A percentile compares a stretch with the other conserved stretches of the same genome.
Evolutionary conservation across 805 yeast species (phyloP).

Genomic region (Wickerhamomyces sydowiorum): DNA sequence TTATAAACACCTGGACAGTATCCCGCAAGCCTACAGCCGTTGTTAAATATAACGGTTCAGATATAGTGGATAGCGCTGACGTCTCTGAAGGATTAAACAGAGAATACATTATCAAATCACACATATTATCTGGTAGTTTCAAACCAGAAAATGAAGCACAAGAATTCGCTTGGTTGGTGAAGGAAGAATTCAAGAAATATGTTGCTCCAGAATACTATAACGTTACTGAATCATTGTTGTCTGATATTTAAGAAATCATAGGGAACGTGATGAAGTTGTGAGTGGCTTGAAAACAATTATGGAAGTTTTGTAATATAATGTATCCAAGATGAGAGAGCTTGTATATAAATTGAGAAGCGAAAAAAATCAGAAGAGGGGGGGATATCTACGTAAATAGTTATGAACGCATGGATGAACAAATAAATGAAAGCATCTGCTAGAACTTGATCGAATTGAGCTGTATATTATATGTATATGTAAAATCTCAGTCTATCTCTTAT

Average conservation of each 20-base stretch:
- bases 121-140: constrained; percentile 81
- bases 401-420: not conserved
- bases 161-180: constrained; percentile 79
- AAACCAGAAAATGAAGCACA: constrained; percentile 25
- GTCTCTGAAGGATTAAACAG: constrained; percentile 24
- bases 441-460: too few species aligned
- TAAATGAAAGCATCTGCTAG: not conserved
- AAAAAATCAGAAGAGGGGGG: not conserved
- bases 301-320: not conserved
- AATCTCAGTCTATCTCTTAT: not conserved
- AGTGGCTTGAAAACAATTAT: not conserved
- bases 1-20: constrained; percentile 85
- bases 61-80: constrained; percentile 14
- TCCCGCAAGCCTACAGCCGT: constrained; percentile 83
- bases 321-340: not conserved
- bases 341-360: not conserved
- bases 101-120: constrained; percentile 80
- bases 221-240: constrained; percentile 38
- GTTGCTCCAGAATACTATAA: constrained; percentile 51
- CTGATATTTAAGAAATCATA: constrained; percentile 19
- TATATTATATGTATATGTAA: too few species aligned
- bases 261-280: not conserved
- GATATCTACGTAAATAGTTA: not conserved
- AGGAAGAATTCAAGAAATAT: constrained; percentile 60
- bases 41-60: constrained; percentile 32